Percentiles rank a stretch among this genome's conserved stretches.
Conservation (phyloP, 1,284 basidiomycete species). For the Neotropicomus parvogracilis region DNA sequence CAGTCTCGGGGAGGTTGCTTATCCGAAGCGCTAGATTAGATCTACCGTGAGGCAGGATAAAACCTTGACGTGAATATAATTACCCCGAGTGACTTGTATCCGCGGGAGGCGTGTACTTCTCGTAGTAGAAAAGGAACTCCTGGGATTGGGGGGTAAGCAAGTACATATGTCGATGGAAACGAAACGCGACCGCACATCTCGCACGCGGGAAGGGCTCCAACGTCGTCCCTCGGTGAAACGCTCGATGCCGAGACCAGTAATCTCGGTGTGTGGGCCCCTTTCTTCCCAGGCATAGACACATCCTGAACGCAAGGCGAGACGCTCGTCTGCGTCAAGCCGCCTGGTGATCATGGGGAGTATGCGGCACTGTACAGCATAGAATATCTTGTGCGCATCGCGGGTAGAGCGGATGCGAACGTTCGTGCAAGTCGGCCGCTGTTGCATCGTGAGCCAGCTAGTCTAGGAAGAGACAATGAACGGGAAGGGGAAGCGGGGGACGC, state of each 20-base stretch:
- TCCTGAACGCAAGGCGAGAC: conserved; percentile 58
- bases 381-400: conserved; percentile 76
- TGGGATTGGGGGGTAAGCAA: conserved; percentile 30
- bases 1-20: conserved; percentile 57
- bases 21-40: conserved; percentile 31
- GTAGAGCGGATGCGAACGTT: conserved; percentile 72
- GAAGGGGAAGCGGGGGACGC: not conserved
- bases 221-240: conserved; percentile 73
- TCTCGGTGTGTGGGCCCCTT: conserved; percentile 68
- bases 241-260: conserved; percentile 76
- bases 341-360: conserved; percentile 70
- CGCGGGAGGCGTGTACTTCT: conserved; percentile 54
- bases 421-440: conserved; percentile 64
- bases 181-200: conserved; percentile 54
- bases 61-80: conserved; percentile 11
- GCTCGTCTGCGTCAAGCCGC: conserved; percentile 73
- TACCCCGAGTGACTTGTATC: conserved; percentile 43
- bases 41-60: conserved; percentile 13
- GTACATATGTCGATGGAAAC: not conserved
- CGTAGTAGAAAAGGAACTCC: conserved; percentile 81
- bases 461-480: conserved; percentile 3
- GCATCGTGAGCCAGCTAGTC: conserved; percentile 37
- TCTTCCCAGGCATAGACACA: conserved; percentile 86
- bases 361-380: conserved; percentile 64
- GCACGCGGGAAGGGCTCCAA: conserved; percentile 74